Percentiles rank a stretch among this genome's conserved stretches.
Evolutionary conservation across 345 rosid genomes (phyloP).

Genomic region (thale cress (Arabidopsis thaliana)): TAIR10.1 NC_003070.9:29893501-29894000

Average conservation of each 20-base stretch:
- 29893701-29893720: slow-evolving; percentile 5
- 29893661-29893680: not conserved
- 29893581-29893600: slow-evolving; percentile 66
- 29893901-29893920: slow-evolving; percentile 52
- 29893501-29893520: slow-evolving; percentile 52
- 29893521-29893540: slow-evolving; percentile 81
- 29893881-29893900: slow-evolving; percentile 52
- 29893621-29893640: slow-evolving; percentile 64
- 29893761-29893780: slow-evolving; percentile 60
- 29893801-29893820: slow-evolving; percentile 68
- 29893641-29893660: slow-evolving; percentile 1
- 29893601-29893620: slow-evolving; percentile 58
- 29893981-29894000: not conserved
- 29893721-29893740: slow-evolving; percentile 87
- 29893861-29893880: slow-evolving; percentile 70
- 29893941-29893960: slow-evolving; percentile 86
- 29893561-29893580: slow-evolving; percentile 77
- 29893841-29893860: slow-evolving; percentile 79
- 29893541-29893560: slow-evolving; percentile 68
- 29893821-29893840: slow-evolving; percentile 88
- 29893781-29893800: slow-evolving; percentile 65
- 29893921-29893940: slow-evolving; percentile 71
- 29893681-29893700: slow-evolving; percentile 14
- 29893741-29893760: slow-evolving; percentile 69
- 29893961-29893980: slow-evolving; percentile 63